A percentile compares a stretch with the other conserved stretches of the same genome.
Conservation (phyloP, 495 filamentous ascomycete species). For the Aspergillus biplanus region DNA sequence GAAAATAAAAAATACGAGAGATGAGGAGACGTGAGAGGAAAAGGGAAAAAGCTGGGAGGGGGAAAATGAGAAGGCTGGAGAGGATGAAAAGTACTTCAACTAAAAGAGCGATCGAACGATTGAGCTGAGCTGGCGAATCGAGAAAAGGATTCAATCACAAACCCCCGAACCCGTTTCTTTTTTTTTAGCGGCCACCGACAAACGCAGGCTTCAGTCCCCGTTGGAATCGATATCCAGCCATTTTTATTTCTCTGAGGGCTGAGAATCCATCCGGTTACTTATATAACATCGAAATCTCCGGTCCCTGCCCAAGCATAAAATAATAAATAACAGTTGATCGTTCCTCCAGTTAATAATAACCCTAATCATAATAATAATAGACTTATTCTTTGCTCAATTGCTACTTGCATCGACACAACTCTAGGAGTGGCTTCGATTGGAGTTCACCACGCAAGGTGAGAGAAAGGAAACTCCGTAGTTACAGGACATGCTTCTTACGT, state of each 20-base stretch:
- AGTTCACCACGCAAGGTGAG: conserved; percentile 18
- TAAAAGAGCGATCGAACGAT: conserved; percentile 16
- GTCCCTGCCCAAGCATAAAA: neutral
- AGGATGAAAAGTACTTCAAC: conserved; percentile 21
- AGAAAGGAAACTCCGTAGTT: neutral
- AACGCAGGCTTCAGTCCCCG: conserved; percentile 10
- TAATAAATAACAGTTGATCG: conserved; percentile 5
- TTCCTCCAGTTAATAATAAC: neutral
- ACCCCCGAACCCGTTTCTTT: conserved; percentile 14
- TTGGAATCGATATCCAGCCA: conserved; percentile 19
- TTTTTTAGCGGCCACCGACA: conserved; percentile 8
- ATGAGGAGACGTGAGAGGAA: conserved; percentile 10
- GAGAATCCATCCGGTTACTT: neutral
- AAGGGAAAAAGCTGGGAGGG: conserved; percentile 20
- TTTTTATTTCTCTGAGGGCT: neutral
- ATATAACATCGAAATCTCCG: neutral
- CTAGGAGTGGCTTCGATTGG: conserved; percentile 1
- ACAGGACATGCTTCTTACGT: conserved; percentile 18
- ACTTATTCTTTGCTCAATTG: too few species aligned
- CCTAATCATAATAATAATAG: too few species aligned
- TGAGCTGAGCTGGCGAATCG: conserved; percentile 13
- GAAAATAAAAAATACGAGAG: conserved; percentile 12
- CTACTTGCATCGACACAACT: neutral
- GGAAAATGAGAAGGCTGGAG: conserved; percentile 26
- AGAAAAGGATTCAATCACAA: conserved; percentile 12